Conservation (phyloP, 2,329 filamentous ascomycete species). For the Phialemoniopsis sp. region DNA sequence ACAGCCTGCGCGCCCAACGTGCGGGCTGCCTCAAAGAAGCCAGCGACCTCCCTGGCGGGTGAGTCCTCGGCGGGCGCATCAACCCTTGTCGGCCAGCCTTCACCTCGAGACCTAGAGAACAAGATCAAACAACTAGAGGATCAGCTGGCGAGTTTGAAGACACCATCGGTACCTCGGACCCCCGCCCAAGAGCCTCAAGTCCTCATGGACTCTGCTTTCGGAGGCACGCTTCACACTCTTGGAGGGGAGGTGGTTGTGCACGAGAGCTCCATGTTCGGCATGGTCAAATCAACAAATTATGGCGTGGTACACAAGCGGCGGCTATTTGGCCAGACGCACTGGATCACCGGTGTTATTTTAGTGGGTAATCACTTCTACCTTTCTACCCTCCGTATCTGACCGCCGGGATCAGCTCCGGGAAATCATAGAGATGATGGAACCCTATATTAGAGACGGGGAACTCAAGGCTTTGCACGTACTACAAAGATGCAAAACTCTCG, state of each 20-base stretch:
- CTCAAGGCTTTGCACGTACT: constrained; percentile 30
- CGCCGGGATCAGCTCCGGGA: constrained; percentile 29
- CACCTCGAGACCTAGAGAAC: constrained; percentile 18
- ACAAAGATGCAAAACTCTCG: constrained; percentile 48
- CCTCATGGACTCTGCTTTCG: no score
- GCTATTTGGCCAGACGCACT: constrained; percentile 53
- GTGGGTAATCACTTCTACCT: constrained; percentile 23
- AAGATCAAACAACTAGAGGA: constrained; percentile 40
- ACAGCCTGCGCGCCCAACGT: neutral
- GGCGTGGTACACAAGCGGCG: constrained; percentile 50
- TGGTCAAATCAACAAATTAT: no score
- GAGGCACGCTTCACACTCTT: no score
- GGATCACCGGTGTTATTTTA: constrained; percentile 43
- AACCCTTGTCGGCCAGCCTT: no score
- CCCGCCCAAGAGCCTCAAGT: constrained; percentile 12
- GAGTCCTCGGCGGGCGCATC: no score
- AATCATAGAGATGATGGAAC: constrained; percentile 39
- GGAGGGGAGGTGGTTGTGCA: no score
- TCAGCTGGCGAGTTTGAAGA: constrained; percentile 25
- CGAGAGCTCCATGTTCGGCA: no score
- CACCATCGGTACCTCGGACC: constrained; percentile 3
- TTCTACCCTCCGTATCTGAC: neutral
- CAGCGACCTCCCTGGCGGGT: no score
- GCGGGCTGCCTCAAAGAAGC: constrained; percentile 1
- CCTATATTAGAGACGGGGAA: constrained; percentile 27